Conservation (phyloP, 495 filamentous ascomycete genomes). For the Podospora pseudopauciseta region DNA sequence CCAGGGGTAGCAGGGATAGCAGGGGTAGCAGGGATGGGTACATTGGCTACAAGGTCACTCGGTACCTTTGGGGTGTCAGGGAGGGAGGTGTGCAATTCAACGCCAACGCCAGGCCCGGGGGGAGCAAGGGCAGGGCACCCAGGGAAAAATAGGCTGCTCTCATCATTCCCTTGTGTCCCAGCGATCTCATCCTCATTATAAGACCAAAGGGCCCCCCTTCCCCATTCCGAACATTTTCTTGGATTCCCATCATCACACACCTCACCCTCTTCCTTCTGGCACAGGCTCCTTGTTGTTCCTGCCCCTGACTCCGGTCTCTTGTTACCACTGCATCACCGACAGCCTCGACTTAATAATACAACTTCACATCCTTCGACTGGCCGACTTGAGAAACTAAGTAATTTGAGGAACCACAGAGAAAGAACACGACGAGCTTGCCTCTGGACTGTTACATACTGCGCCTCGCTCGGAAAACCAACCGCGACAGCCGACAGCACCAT, state of each 20-base stretch:
- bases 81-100: slow-evolving; percentile 21
- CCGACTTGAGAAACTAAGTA: neutral
- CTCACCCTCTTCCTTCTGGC: slow-evolving; percentile 22
- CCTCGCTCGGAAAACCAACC: slow-evolving; percentile 2
- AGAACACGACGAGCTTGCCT: neutral
- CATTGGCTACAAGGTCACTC: slow-evolving; percentile 19
- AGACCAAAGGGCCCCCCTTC: slow-evolving; percentile 28
- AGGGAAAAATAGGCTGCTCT: slow-evolving; percentile 24
- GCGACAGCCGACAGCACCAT: slow-evolving; percentile 4
- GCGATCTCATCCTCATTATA: slow-evolving; percentile 34
- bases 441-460: slow-evolving; percentile 2
- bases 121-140: slow-evolving; percentile 16
- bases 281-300: slow-evolving; percentile 13
- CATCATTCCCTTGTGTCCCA: slow-evolving; percentile 27
- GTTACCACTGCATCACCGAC: slow-evolving; percentile 15
- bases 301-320: slow-evolving; percentile 2
- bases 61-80: slow-evolving; percentile 17
- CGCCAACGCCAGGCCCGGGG: slow-evolving; percentile 24
- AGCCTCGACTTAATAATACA: slow-evolving; percentile 1
- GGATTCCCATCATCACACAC: slow-evolving; percentile 31
- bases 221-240: slow-evolving; percentile 26
- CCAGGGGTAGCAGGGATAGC: neutral
- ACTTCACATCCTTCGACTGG: slow-evolving; percentile 2
- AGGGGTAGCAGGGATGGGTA: slow-evolving; percentile 14
- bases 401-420: neutral